A percentile compares a stretch with the other conserved stretches of the same genome.
Evolutionary conservation across 164 flowering plant genomes (phyloP).

Genomic region (Vitis vinifera): ASM3070453v1 NC_081812.1:81001-81500

Average conservation of each 20-base stretch:
- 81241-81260: slow-evolving; percentile 36
- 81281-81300: slow-evolving; percentile 91
- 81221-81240: background rate
- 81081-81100: no score
- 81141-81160: slow-evolving; percentile 84
- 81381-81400: background rate
- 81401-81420: no score
- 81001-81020: no score
- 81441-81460: no score
- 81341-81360: slow-evolving; percentile 82
- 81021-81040: no score
- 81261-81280: slow-evolving; percentile 64
- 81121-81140: slow-evolving; percentile 56
- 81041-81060: no score
- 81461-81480: no score
- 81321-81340: slow-evolving; percentile 93
- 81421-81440: no score
- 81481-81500: no score
- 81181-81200: slow-evolving; percentile 21
- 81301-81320: slow-evolving; percentile 91
- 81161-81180: slow-evolving; percentile 94
- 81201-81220: background rate
- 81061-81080: no score
- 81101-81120: slow-evolving; percentile 18
- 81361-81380: slow-evolving; percentile 88